A percentile compares a stretch with the other conserved stretches of the same genome.
phyloP scores from a whole-genome alignment of 202 grass and related monocot genomes.

The Bolboschoenoplectus hybrid region DNA sequence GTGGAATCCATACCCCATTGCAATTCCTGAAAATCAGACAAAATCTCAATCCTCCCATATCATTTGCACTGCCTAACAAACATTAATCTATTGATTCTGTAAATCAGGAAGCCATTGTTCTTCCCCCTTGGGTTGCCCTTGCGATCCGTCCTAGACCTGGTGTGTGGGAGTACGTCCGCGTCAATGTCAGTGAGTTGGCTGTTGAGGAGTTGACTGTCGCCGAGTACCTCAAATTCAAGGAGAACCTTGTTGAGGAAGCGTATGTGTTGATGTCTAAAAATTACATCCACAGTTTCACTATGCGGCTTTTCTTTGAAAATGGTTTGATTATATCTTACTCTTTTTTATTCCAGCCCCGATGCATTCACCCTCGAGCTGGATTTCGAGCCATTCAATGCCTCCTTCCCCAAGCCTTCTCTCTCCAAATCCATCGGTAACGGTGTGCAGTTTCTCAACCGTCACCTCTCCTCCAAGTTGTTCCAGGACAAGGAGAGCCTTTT shows the following conservation, averaged over 20 bases:
- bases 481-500: constrained; percentile 91
- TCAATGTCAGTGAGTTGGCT: constrained; percentile 85
- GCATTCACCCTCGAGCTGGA: constrained; percentile 87
- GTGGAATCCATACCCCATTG: not conserved
- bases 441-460: constrained; percentile 90
- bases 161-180: constrained; percentile 89
- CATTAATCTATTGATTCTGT: constrained; percentile 1
- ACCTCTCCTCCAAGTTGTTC: constrained; percentile 95
- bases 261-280: constrained; percentile 43
- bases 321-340: constrained; percentile 24
- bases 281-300: not conserved
- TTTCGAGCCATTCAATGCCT: constrained; percentile 95
- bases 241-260: constrained; percentile 75
- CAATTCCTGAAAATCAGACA: not conserved
- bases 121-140: constrained; percentile 82
- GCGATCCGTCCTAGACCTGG: constrained; percentile 93
- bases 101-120: constrained; percentile 86
- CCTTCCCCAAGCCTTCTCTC: constrained; percentile 84
- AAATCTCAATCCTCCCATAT: not conserved
- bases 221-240: constrained; percentile 94
- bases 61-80: constrained; percentile 32
- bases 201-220: constrained; percentile 81
- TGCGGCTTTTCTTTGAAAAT: constrained; percentile 8
- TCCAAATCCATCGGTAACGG: constrained; percentile 94
- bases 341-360: constrained; percentile 40